Conservation (phyloP, 1,284 basidiomycete species). For the Trametes polyzona region DNA sequence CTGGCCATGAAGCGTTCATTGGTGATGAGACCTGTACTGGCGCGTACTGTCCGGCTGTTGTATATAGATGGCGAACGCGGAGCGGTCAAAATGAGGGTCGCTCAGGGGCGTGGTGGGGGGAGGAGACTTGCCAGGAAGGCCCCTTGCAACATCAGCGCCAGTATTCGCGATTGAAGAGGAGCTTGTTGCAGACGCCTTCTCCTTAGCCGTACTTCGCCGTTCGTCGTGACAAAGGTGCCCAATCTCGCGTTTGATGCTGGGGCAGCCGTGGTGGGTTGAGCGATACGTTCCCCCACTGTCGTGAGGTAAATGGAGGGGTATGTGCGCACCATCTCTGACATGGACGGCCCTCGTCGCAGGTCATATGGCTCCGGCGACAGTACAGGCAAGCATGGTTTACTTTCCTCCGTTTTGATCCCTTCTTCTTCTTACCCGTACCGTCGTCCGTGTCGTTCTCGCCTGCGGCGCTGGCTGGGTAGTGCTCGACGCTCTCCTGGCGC, state of each 20-base stretch:
- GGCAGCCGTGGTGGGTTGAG: not conserved
- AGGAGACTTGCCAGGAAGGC: conserved; percentile 32
- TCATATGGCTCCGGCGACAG: conserved; percentile 93
- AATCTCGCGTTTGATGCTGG: conserved; percentile 89
- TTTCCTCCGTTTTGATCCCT: conserved; percentile 66
- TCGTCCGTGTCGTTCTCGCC: conserved; percentile 31
- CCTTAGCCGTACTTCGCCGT: conserved; percentile 55
- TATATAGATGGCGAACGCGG: conserved; percentile 5
- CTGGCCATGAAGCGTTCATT: conserved; percentile 54
- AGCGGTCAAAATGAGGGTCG: conserved; percentile 20
- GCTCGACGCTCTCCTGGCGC: conserved; percentile 23
- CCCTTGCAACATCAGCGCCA: conserved; percentile 31
- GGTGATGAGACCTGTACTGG: conserved; percentile 35
- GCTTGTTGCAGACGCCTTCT: conserved; percentile 43
- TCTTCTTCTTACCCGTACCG: conserved; percentile 35
- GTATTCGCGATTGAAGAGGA: conserved; percentile 39
- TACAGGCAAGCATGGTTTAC: conserved; percentile 94
- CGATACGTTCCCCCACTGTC: conserved; percentile 5
- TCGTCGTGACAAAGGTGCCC: conserved; percentile 91
- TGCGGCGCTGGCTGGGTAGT: conserved; percentile 7
- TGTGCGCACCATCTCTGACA: conserved; percentile 85
- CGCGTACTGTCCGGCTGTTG: conserved; percentile 33
- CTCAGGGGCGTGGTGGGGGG: conserved; percentile 12
- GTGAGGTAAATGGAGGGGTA: not conserved
- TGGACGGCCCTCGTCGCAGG: conserved; percentile 87